phyloP scores from a whole-genome alignment of 768 basidiomycete genomes.

The Psilocybe subaeruginosa region DNA sequence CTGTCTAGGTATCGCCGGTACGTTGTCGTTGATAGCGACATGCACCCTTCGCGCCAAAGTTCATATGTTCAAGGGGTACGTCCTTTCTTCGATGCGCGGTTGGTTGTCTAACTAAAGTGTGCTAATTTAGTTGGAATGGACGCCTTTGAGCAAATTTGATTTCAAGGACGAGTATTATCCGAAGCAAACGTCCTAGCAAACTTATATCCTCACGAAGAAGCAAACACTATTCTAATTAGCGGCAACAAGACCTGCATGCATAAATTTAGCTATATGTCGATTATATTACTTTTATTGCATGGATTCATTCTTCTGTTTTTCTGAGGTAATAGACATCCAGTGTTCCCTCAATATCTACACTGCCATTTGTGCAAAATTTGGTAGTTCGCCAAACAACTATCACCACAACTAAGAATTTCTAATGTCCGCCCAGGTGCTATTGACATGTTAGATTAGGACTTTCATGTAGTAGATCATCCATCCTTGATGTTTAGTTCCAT shows the following conservation, averaged over 20 bases:
- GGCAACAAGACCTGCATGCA: background rate
- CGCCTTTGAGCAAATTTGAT: constrained; percentile 44
- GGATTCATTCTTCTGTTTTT: background rate
- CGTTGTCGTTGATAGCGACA: constrained; percentile 55
- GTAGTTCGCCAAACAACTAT: no score
- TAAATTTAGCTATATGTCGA: background rate
- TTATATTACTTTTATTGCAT: background rate
- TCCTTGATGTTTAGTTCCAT: no score
- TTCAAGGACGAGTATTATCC: constrained; percentile 63
- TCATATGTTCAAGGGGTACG: constrained; percentile 47
- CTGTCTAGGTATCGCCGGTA: constrained; percentile 68
- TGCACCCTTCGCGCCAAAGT: constrained; percentile 4
- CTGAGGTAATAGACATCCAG: no score
- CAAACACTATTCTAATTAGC: no score
- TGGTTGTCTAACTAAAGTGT: constrained; percentile 2
- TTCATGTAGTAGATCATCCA: no score
- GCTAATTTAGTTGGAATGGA: constrained; percentile 58
- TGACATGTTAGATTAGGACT: no score
- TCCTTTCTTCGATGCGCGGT: constrained; percentile 15
- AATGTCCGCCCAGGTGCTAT: no score
- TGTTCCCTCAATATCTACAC: no score
- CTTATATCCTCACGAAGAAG: background rate
- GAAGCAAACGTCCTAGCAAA: constrained; percentile 13
- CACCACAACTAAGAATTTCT: no score
- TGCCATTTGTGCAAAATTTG: no score